Percentiles rank a stretch among this genome's conserved stretches.
These are phyloP conservation scores for Phytophthora podocarpi DNA, from an alignment of 352 stramenopile species.

Conservation along the genomic window DNA sequence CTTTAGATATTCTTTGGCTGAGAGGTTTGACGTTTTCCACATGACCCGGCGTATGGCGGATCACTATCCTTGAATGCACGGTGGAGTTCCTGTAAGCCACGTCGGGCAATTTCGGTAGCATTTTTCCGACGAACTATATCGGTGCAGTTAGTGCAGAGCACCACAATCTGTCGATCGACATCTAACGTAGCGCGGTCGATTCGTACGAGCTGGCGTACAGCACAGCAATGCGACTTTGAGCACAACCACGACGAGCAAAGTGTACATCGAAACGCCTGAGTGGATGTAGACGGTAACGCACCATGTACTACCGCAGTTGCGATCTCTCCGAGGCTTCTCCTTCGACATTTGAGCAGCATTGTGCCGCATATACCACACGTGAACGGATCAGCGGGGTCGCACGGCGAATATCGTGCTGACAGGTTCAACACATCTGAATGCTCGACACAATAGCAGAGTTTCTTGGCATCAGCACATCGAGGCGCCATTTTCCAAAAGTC, in stretches of 20 bases:
- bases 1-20: not conserved
- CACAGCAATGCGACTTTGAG: conserved; percentile 8
- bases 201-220: conserved; percentile 7
- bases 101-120: conserved; percentile 13
- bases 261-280: conserved; percentile 1
- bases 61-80: not conserved
- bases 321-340: conserved; percentile 10
- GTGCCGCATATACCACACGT: conserved; percentile 14
- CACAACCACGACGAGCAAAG: conserved; percentile 20
- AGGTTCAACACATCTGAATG: conserved; percentile 1
- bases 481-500: conserved; percentile 24
- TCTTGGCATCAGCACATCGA: conserved; percentile 20
- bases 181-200: conserved; percentile 8
- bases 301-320: conserved; percentile 4
- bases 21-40: not conserved
- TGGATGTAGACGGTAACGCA: not conserved
- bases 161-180: conserved; percentile 1
- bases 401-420: not conserved
- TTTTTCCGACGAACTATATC: conserved; percentile 3
- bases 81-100: conserved; percentile 17
- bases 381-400: conserved; percentile 1
- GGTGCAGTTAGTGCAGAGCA: conserved; percentile 5
- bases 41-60: conserved; percentile 8
- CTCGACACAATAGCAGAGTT: conserved; percentile 23
- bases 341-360: not conserved